Base-by-base conservation (phyloP, 768 basidiomycete species). In the Cystobasidium tubakii region DNA sequence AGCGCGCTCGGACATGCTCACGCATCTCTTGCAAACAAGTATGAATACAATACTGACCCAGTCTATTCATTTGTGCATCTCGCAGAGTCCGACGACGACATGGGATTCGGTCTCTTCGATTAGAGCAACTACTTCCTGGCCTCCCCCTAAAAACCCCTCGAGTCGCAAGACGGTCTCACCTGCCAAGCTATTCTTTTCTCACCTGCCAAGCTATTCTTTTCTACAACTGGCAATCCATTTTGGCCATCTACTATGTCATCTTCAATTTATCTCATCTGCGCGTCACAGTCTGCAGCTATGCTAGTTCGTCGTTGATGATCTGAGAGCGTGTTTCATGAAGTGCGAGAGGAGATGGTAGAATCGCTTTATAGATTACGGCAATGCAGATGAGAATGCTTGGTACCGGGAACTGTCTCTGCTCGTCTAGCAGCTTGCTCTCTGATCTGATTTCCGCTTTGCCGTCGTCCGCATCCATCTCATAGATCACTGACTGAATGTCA, bases 101-200 rank as follows among this genome's bases (percentile, higher is more conserved):
- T 79, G 77, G 78, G 79, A 50, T 79, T 79, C 77, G 78, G 77
- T 74, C 77, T 77, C 71, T 77, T 77, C 75, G 77, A 76, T 60
- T 74, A 71, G 74, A 43, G 44, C 62, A 36, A 67, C 10, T 31
- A 33, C 44, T 53, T 39, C 29, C 65, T 6, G 53, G 1, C 27
- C 43, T 50, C 27, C 46, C 12, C 23, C 44, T 33, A n/a, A n/a
- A n/a, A n/a, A n/a, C n/a, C n/a, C n/a, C n/a, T n/a, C n/a, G n/a
- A n/a, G n/a, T n/a, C n/a, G n/a, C n/a, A n/a, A n/a, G n/a, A n/a
- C n/a, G n/a, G 7, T 39, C 39, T 39, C 39, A 39, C 39, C 6
- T 6, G 39, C 15, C 6, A 6, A 39, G 7, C 15, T 39, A 15
- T 39, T 39, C 39, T 6, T 39, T 15, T 39, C 39, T 39, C 39